A percentile compares a stretch with the other conserved stretches of the same genome.
These are phyloP conservation scores for Termitomyces sp. DNA, from an alignment of 768 basidiomycete genomes.

Conservation along the genomic window DNA sequence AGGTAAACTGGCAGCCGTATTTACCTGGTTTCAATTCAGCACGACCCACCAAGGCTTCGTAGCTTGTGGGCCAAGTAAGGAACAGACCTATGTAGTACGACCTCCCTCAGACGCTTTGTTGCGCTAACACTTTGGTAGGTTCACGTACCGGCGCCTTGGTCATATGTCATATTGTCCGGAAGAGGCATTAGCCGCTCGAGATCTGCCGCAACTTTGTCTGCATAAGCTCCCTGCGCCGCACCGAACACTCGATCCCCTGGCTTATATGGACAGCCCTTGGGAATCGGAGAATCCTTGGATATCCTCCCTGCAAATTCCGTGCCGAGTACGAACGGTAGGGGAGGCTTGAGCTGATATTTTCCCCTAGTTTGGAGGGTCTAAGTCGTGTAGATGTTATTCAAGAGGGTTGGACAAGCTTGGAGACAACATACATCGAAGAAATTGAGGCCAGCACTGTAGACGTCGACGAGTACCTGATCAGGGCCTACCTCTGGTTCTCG, in stretches of 20 bases:
- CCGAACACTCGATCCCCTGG: conserved; percentile 91
- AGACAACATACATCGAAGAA: conserved; percentile 60
- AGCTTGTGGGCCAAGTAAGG: conserved; percentile 92
- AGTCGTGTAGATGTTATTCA: conserved; percentile 7
- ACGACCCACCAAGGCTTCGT: conserved; percentile 85
- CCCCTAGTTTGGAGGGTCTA: conserved; percentile 87
- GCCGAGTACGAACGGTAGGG: conserved; percentile 83
- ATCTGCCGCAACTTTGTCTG: conserved; percentile 65
- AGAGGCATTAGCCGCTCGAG: conserved; percentile 55
- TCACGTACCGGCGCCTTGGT: conserved; percentile 76
- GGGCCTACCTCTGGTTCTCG: conserved; percentile 53
- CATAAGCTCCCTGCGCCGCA: conserved; percentile 72
- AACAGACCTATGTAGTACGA: conserved; percentile 65
- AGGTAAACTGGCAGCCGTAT: conserved; percentile 8
- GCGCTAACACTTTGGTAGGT: background rate
- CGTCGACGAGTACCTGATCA: conserved; percentile 67
- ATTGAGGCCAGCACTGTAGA: conserved; percentile 73
- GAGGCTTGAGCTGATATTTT: conserved; percentile 82
- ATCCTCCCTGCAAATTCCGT: conserved; percentile 84
- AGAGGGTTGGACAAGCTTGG: background rate
- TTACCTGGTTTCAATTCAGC: conserved; percentile 75
- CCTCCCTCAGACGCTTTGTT: background rate
- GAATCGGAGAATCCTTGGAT: conserved; percentile 67
- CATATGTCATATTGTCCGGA: conserved; percentile 73
- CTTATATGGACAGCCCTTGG: conserved; percentile 71